Percentiles rank a stretch among this genome's conserved stretches.
These are phyloP conservation scores for Lagenaria siceraria DNA, from an alignment of 306 rosid genomes.

Conservation along the genomic window DNA sequence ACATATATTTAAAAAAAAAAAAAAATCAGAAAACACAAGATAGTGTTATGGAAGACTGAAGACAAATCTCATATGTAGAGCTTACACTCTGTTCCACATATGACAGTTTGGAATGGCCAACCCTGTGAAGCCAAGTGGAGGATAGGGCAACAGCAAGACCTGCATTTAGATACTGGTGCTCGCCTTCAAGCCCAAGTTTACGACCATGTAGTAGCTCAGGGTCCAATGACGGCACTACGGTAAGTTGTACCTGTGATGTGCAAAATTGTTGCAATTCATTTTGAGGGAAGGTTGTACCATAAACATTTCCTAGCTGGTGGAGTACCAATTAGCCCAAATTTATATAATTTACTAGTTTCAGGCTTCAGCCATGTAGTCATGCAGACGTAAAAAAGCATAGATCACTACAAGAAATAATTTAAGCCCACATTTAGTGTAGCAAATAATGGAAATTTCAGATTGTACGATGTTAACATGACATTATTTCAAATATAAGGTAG, in stretches of 20 bases:
- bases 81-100: conserved; percentile 46
- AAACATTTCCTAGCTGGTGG: background rate
- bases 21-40: conserved; percentile 15
- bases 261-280: conserved; percentile 15
- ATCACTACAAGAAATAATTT: background rate
- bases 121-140: conserved; percentile 77
- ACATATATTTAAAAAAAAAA: background rate
- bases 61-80: conserved; percentile 17
- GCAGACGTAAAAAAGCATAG: background rate
- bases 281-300: background rate
- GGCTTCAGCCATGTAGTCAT: too few species aligned
- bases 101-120: conserved; percentile 39
- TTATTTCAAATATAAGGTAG: background rate
- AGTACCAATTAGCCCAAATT: background rate
- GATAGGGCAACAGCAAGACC: conserved; percentile 80
- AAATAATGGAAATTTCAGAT: background rate
- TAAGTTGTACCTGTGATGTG: conserved; percentile 57
- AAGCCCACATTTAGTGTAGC: background rate
- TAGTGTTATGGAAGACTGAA: background rate
- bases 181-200: conserved; percentile 90
- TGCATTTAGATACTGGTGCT: conserved; percentile 88
- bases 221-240: conserved; percentile 50
- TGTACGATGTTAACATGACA: background rate
- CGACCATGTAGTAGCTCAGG: conserved; percentile 47
- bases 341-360: too few species aligned